Conservation (phyloP, 1,284 basidiomycete genomes). For the Pyrrhoderma lamaoense region DNA sequence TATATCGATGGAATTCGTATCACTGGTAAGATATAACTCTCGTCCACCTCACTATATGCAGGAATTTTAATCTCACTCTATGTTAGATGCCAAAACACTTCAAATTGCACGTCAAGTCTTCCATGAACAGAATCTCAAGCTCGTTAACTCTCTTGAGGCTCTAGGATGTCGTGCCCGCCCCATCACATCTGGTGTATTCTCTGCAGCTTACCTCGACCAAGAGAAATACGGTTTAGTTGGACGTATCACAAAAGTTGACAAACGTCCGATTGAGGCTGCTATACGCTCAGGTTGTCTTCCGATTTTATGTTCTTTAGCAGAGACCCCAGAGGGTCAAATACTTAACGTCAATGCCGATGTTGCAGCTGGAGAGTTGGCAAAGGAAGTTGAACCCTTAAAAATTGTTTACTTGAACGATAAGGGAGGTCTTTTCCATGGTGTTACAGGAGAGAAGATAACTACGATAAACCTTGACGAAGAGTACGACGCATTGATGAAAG, state of each 20-base stretch:
- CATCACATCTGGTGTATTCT: conserved; percentile 93
- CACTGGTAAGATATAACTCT: conserved; percentile 79
- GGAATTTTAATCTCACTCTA: not conserved
- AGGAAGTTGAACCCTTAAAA: conserved; percentile 97
- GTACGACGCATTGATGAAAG: conserved; percentile 94
- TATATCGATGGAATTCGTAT: conserved; percentile 95
- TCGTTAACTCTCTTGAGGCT: conserved; percentile 84
- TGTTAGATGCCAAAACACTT: conserved; percentile 81
- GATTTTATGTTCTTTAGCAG: conserved; percentile 88
- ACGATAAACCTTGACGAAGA: conserved; percentile 99
- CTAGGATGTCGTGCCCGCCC: conserved; percentile 92
- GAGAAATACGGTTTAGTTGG: conserved; percentile 94
- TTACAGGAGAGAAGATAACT: conserved; percentile 90
- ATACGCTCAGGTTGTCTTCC: conserved; percentile 91
- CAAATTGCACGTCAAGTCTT: conserved; percentile 92
- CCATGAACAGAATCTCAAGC: conserved; percentile 89
- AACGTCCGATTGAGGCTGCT: conserved; percentile 89
- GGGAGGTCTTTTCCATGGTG: conserved; percentile 95
- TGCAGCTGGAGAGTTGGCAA: conserved; percentile 91
- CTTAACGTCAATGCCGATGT: conserved; percentile 97
- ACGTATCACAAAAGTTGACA: conserved; percentile 88
- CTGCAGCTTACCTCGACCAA: conserved; percentile 90
- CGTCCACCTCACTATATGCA: not conserved
- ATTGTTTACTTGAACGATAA: conserved; percentile 99
- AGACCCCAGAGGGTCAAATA: conserved; percentile 88